Evolutionary conservation across 768 basidiomycete genomes (phyloP).

Genomic region (Boletus subcaerulescens): DNA sequence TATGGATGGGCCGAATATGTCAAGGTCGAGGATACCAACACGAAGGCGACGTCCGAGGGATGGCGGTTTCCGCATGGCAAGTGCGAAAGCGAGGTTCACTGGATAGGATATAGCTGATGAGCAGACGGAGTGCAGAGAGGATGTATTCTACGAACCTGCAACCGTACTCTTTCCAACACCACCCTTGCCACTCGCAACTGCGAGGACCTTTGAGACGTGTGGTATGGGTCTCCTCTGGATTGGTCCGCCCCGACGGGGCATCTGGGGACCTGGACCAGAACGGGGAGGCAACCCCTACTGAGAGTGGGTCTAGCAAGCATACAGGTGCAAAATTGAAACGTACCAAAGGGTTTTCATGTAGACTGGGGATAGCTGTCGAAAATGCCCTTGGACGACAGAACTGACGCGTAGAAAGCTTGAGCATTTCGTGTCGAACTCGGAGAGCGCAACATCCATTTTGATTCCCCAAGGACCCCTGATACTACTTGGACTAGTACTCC

Average conservation of each 20-base stretch:
- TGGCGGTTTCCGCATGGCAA: constrained; percentile 45
- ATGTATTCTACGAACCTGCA: constrained; percentile 54
- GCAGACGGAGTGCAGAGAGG: background rate
- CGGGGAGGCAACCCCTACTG: constrained; percentile 34
- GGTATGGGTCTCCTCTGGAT: constrained; percentile 57
- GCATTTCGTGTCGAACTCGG: background rate
- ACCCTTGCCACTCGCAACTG: constrained; percentile 91
- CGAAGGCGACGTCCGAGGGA: constrained; percentile 44
- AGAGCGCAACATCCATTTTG: no score
- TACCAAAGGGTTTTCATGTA: constrained; percentile 60
- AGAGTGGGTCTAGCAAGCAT: constrained; percentile 13
- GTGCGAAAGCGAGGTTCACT: constrained; percentile 83
- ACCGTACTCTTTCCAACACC: constrained; percentile 96
- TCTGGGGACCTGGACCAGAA: constrained; percentile 47
- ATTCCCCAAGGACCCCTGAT: no score
- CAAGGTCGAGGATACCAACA: constrained; percentile 89
- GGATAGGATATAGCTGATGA: constrained; percentile 5
- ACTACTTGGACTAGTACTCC: background rate
- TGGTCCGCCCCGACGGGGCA: constrained; percentile 56
- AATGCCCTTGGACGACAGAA: constrained; percentile 9
- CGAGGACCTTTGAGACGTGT: constrained; percentile 77
- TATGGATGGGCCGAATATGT: constrained; percentile 93
- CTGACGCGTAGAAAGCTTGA: constrained; percentile 8
- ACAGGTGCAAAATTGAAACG: constrained; percentile 5
- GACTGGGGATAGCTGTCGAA: constrained; percentile 9